Percentiles rank a stretch among this genome's conserved stretches.
Evolutionary conservation across 108 stramenopile genomes (phyloP).

Genomic region (Skeletonema potamos): DNA sequence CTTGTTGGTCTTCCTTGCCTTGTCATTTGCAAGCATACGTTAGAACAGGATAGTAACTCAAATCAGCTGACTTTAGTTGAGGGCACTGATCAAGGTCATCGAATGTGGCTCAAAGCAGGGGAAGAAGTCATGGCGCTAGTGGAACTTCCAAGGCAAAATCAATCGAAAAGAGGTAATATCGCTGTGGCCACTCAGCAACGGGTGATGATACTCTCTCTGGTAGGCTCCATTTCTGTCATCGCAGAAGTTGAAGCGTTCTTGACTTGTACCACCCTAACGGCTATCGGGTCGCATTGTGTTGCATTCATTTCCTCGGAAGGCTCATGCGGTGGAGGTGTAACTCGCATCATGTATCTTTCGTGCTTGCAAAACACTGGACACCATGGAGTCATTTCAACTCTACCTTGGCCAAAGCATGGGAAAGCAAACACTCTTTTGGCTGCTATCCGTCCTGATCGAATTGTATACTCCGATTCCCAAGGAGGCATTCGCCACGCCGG

Average conservation of each 20-base stretch:
- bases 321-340: slow-evolving; percentile 26
- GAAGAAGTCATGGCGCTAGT: slow-evolving; percentile 62
- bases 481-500: slow-evolving; percentile 55
- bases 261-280: slow-evolving; percentile 52
- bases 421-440: slow-evolving; percentile 39
- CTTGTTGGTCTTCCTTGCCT: slow-evolving; percentile 49
- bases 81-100: slow-evolving; percentile 14
- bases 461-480: slow-evolving; percentile 52
- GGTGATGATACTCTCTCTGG: slow-evolving; percentile 64
- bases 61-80: slow-evolving; percentile 44
- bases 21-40: slow-evolving; percentile 35
- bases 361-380: slow-evolving; percentile 44
- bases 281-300: slow-evolving; percentile 78
- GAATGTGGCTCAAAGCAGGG: slow-evolving; percentile 56
- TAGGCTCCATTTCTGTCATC: slow-evolving; percentile 44
- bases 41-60: slow-evolving; percentile 22
- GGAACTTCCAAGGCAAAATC: slow-evolving; percentile 56
- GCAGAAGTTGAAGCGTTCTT: slow-evolving; percentile 40
- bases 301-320: slow-evolving; percentile 53
- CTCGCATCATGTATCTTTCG: slow-evolving; percentile 66
- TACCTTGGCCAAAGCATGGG: slow-evolving; percentile 48
- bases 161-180: slow-evolving; percentile 42
- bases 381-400: slow-evolving; percentile 60
- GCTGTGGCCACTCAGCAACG: slow-evolving; percentile 69
- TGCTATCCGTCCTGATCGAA: slow-evolving; percentile 77